A percentile compares a stretch with the other conserved stretches of the same genome.
These are phyloP conservation scores for Persicaria tinctoria DNA, from an alignment of 148 eudicot species.

Conservation along the genomic window DNA sequence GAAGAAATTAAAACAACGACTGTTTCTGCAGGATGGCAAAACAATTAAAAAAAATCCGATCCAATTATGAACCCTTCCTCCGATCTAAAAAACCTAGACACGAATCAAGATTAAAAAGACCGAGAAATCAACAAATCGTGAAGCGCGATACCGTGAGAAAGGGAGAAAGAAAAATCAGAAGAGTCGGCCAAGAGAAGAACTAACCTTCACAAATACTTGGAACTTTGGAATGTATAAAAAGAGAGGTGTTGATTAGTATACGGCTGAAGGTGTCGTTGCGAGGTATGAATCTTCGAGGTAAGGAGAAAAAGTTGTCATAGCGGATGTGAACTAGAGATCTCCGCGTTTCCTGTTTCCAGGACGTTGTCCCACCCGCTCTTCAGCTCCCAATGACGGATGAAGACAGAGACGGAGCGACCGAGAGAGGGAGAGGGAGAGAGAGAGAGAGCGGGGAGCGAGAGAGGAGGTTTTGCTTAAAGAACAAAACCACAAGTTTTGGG, in stretches of 20 bases:
- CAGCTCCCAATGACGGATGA: constrained; percentile 8
- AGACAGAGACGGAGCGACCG: background rate
- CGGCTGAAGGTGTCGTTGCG: background rate
- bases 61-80: background rate
- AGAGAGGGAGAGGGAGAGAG: no score
- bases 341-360: constrained; percentile 11
- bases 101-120: background rate
- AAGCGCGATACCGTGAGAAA: background rate
- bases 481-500: background rate
- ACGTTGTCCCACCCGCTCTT: constrained; percentile 7
- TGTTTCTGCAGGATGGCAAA: background rate
- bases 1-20: background rate
- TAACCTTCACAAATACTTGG: background rate
- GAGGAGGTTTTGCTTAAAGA: background rate
- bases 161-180: background rate
- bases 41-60: background rate
- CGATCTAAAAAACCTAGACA: constrained; percentile 7
- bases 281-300: background rate
- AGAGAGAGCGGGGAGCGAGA: background rate
- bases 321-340: constrained; percentile 9
- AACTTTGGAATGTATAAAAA: background rate
- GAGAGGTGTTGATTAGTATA: background rate
- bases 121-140: background rate
- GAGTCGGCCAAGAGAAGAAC: constrained; percentile 8
- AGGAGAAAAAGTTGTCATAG: background rate